Base-by-base conservation (phyloP, 1,284 basidiomycete species). In the Tilletiopsis washingtonensis region DNA sequence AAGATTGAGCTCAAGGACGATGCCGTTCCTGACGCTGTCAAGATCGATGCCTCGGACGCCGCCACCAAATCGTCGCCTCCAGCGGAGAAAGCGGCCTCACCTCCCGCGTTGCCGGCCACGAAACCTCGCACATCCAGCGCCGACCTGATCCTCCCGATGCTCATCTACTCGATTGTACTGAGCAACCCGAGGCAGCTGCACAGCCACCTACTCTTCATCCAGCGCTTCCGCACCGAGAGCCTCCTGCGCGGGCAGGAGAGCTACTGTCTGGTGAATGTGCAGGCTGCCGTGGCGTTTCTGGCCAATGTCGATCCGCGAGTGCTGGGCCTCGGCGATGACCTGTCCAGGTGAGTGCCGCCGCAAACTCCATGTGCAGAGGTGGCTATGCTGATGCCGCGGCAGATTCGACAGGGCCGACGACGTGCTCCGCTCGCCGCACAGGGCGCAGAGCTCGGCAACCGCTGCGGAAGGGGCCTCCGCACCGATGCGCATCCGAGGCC, bases 261-360 rank as follows among this genome's bases (percentile, higher is more conserved):
- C 47, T 96, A 91, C 70, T 94, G 90, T 57, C 79, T 93, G 25
- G 86, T 94, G 70, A 96, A 94, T 73, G 77, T 93, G 26, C 83
- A 91, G 76, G 91, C 91, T 5, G 90, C 91, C 1, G 86, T 88
- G 2, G 89, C 93, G 66, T 96, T 94, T 71, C 76, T 96, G 37
- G 88, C 91, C 75, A 87, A 89, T 64, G 88, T 94, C 21, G 88
- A 91, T 73, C 77, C 91, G 45, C 82, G 80, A 6, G 85, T 82
- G 4, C 77, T 96, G 11, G 89, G 90, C 0, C 46, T 66, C 69
- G 45, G 66, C 74, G 53, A 14, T 69, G 71, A 42, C 40, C 11
- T 15, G 11, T 24, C 67, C n/a, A n/a, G n/a, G n/a, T n/a, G n/a
- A n/a, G n/a, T n/a, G n/a, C n/a, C n/a, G n/a, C n/a, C n/a, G n/a